These are phyloP conservation scores for Gaultheria prostrata DNA, from an alignment of 148 eudicot species.

Conservation along the genomic window DNA sequence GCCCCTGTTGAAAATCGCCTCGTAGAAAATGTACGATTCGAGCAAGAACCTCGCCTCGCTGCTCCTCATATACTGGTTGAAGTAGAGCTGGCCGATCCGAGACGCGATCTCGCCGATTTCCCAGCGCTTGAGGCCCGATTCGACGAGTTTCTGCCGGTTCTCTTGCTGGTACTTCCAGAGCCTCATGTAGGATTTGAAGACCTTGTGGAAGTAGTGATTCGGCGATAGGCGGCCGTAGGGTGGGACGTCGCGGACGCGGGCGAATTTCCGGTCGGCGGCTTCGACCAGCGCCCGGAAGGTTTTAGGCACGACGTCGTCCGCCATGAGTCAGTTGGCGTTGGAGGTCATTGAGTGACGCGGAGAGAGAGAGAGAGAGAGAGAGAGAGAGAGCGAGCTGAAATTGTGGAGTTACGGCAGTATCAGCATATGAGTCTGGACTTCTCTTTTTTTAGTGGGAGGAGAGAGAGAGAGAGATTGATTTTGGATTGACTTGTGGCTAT, in stretches of 20 bases:
- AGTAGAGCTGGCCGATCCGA: conserved; percentile 87
- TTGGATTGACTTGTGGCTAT: background rate
- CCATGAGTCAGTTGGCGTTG: conserved; percentile 1
- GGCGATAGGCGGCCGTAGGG: conserved; percentile 37
- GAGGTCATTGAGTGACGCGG: background rate
- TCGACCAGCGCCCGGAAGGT: conserved; percentile 55
- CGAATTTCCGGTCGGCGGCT: conserved; percentile 78
- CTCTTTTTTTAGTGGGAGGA: background rate
- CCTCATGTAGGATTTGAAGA: conserved; percentile 74
- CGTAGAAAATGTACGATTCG: conserved; percentile 80
- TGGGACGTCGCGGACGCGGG: conserved; percentile 69
- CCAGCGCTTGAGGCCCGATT: conserved; percentile 73
- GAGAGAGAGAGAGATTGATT: background rate
- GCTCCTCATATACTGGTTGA: conserved; percentile 74
- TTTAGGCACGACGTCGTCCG: conserved; percentile 34
- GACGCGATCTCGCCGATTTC: conserved; percentile 98
- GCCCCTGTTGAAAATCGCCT: conserved; percentile 64
- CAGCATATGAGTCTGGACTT: background rate
- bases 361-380: conserved; percentile 1
- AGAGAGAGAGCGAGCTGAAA: background rate
- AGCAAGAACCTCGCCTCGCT: conserved; percentile 75
- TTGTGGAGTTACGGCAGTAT: background rate
- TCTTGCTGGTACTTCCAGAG: conserved; percentile 86
- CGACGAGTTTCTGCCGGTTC: conserved; percentile 53
- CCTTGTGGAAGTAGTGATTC: conserved; percentile 59